A percentile compares a stretch with the other conserved stretches of the same genome.
phyloP scores from a whole-genome alignment of 495 filamentous ascomycete genomes.

The Alectoria sarmentosa region DNA sequence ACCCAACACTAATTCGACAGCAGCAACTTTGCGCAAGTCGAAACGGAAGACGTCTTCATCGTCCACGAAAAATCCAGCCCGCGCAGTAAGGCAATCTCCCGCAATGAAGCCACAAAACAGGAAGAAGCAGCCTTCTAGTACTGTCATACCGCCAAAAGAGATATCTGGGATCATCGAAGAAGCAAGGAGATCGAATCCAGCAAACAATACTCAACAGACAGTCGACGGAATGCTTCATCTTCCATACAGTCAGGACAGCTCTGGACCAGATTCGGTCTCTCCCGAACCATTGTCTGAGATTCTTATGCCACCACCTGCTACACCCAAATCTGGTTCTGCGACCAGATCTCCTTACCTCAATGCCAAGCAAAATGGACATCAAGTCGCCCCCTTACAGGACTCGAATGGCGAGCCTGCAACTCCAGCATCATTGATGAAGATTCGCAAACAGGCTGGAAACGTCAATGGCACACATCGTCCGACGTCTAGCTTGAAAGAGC shows the following conservation, averaged over 20 bases:
- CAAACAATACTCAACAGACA: constrained; percentile 29
- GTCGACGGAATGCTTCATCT: constrained; percentile 35
- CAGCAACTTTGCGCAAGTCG: constrained; percentile 31
- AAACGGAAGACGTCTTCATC: constrained; percentile 33
- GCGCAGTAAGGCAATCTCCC: constrained; percentile 66
- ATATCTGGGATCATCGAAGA: constrained; percentile 43
- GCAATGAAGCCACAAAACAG: constrained; percentile 66
- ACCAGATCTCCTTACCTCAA: constrained; percentile 49
- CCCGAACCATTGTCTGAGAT: constrained; percentile 63
- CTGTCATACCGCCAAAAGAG: constrained; percentile 49
- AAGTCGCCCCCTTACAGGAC: constrained; percentile 17
- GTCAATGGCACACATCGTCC: constrained; percentile 19
- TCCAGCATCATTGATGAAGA: constrained; percentile 78
- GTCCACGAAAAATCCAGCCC: constrained; percentile 36
- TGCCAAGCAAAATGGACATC: constrained; percentile 32
- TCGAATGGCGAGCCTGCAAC: constrained; percentile 54
- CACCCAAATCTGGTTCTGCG: constrained; percentile 42
- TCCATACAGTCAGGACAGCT: constrained; percentile 49
- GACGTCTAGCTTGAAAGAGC: constrained; percentile 36
- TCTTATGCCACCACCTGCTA: constrained; percentile 64
- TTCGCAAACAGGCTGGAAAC: constrained; percentile 39
- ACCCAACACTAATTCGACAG: constrained; percentile 35
- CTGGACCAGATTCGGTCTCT: constrained; percentile 62
- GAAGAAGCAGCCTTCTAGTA: constrained; percentile 51
- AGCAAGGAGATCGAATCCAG: constrained; percentile 29